A percentile compares a stretch with the other conserved stretches of the same genome.
phyloP scores from a whole-genome alignment of 352 stramenopile genomes.

The Phytopythium boreale region DNA sequence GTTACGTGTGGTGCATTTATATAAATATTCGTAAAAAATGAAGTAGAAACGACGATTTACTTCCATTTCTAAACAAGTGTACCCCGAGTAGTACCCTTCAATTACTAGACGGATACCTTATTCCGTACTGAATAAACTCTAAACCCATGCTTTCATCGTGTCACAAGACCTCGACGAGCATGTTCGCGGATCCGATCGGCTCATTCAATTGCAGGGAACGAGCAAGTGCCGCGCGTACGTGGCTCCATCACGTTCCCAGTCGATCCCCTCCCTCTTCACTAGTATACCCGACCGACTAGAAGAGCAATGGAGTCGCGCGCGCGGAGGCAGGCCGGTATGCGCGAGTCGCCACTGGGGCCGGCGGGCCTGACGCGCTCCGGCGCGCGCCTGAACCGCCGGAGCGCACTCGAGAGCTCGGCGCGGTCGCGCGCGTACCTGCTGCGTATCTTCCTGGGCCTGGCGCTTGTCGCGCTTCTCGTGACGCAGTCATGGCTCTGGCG shows the following conservation, averaged over 20 bases:
- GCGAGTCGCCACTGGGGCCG: slow-evolving; percentile 17
- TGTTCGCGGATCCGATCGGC: too few relatives aligned
- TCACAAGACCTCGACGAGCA: too few relatives aligned
- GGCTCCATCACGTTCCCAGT: not conserved
- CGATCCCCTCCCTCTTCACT: not conserved
- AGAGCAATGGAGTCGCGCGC: slow-evolving; percentile 43
- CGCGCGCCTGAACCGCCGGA: not conserved
- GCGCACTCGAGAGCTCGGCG: not conserved
- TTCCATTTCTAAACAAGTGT: too few relatives aligned
- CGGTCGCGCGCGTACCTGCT: slow-evolving; percentile 33
- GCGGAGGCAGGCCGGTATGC: slow-evolving; percentile 25
- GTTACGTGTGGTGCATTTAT: too few relatives aligned
- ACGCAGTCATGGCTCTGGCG: slow-evolving; percentile 49
- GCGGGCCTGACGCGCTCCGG: slow-evolving; percentile 1
- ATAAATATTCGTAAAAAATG: too few relatives aligned
- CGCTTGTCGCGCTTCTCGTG: slow-evolving; percentile 34
- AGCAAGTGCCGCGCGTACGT: not conserved
- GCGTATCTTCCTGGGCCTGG: slow-evolving; percentile 34
- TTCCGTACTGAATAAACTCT: too few relatives aligned
- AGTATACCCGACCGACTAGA: not conserved
- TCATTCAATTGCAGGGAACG: too few relatives aligned
- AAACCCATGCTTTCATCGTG: too few relatives aligned
- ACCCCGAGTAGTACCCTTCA: too few relatives aligned
- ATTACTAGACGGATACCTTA: too few relatives aligned
- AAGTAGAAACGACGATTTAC: too few relatives aligned